Conservation (phyloP, 495 filamentous ascomycete genomes). For the Staphylotrichum tortipilum region DNA sequence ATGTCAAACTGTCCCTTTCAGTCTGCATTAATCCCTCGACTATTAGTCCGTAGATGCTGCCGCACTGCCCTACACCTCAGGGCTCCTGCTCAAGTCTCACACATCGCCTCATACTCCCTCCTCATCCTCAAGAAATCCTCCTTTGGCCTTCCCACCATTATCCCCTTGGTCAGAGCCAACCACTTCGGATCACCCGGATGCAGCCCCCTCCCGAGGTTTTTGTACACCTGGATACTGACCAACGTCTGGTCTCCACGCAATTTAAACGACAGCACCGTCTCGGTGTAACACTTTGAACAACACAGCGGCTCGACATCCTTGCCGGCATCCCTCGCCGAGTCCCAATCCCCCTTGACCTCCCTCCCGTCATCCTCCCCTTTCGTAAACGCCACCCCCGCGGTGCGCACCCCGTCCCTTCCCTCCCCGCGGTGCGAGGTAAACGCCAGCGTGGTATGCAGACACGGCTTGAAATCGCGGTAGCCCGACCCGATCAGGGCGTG, state of each 20-base stretch:
- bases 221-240: constrained; percentile 16
- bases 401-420: constrained; percentile 12
- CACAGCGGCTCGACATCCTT: constrained; percentile 1
- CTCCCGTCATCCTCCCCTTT: background rate
- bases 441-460: constrained; percentile 15
- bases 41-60: too few relatives aligned
- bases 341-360: constrained; percentile 12
- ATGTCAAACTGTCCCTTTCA: too few relatives aligned
- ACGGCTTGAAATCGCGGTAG: constrained; percentile 17
- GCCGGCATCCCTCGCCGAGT: background rate
- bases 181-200: too few relatives aligned
- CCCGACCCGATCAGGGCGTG: constrained; percentile 9
- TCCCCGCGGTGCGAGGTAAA: constrained; percentile 15
- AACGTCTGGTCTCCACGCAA: constrained; percentile 13
- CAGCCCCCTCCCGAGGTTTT: constrained; percentile 14
- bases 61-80: too few relatives aligned
- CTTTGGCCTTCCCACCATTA: background rate
- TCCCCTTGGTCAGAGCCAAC: constrained; percentile 1
- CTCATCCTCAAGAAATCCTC: constrained; percentile 11
- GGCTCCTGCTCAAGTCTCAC: background rate
- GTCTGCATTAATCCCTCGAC: too few relatives aligned
- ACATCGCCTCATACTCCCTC: constrained; percentile 5
- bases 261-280: constrained; percentile 11
- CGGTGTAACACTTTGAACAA: constrained; percentile 20
- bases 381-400: constrained; percentile 6